These are phyloP conservation scores for Pseudozyma flocculosa DNA, from an alignment of 1,284 basidiomycete species.

Conservation along the genomic window DNA sequence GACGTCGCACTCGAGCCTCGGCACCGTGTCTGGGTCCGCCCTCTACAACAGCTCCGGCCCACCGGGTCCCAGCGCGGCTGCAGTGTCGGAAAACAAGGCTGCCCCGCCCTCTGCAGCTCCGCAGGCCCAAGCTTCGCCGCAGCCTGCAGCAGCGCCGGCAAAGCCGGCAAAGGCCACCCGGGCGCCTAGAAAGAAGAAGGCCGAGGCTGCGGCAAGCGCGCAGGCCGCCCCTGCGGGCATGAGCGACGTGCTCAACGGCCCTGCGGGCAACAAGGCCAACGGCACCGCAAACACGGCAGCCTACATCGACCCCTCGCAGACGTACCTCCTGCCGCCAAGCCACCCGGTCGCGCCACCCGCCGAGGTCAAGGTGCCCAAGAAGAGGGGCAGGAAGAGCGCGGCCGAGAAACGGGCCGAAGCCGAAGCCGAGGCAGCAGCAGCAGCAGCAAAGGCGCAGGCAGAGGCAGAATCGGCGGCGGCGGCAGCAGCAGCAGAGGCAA, in stretches of 20 bases:
- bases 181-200: too few species aligned
- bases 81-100: constrained; percentile 11
- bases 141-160: constrained; percentile 1
- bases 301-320: too few species aligned
- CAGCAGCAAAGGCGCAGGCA: constrained; percentile 3
- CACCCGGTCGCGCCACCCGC: too few species aligned
- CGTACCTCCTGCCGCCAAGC: too few species aligned
- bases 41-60: neutral
- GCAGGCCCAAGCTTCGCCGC: too few species aligned
- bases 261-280: too few species aligned
- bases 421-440: neutral
- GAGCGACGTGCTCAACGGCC: too few species aligned
- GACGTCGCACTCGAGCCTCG: too few species aligned
- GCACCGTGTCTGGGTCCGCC: too few species aligned
- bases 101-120: constrained; percentile 7
- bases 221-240: too few species aligned
- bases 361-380: constrained; percentile 11
- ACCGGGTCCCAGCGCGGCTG: constrained; percentile 6
- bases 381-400: constrained; percentile 16
- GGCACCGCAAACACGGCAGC: too few species aligned
- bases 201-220: too few species aligned
- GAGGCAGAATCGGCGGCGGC: neutral
- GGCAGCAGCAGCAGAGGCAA: constrained; percentile 5
- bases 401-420: constrained; percentile 18
- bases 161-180: neutral